Conservation (phyloP, 1,284 basidiomycete species). For the Trametes hirsuta region DNA sequence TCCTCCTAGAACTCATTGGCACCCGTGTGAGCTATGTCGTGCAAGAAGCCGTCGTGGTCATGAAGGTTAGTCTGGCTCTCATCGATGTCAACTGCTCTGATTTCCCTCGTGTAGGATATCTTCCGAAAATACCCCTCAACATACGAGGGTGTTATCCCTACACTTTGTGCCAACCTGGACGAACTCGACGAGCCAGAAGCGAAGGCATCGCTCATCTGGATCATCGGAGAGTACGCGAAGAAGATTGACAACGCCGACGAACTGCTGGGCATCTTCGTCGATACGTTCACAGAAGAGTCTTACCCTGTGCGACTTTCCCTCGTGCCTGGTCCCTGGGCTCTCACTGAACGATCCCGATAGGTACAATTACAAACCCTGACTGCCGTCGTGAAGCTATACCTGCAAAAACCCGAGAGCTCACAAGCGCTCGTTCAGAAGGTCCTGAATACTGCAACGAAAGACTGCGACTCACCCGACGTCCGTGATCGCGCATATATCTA, state of each 20-base stretch:
- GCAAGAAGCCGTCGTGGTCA: constrained; percentile 97
- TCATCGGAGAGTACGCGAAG: constrained; percentile 96
- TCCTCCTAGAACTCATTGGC: constrained; percentile 88
- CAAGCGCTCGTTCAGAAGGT: constrained; percentile 91
- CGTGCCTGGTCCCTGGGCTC: neutral
- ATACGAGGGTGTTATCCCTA: constrained; percentile 97
- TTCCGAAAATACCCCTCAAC: constrained; percentile 98
- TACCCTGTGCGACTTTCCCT: constrained; percentile 64
- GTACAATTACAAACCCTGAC: constrained; percentile 97
- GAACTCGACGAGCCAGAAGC: constrained; percentile 98
- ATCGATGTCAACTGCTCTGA: neutral
- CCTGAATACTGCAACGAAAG: constrained; percentile 92
- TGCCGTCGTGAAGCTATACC: constrained; percentile 95
- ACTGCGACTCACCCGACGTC: constrained; percentile 97
- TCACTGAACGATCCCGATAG: constrained; percentile 39
- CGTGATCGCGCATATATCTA: constrained; percentile 96
- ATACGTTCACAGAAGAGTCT: constrained; percentile 92
- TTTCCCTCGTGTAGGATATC: constrained; percentile 71
- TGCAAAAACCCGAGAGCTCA: constrained; percentile 91
- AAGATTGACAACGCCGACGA: constrained; percentile 98
- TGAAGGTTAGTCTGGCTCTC: constrained; percentile 69
- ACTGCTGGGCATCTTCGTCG: constrained; percentile 87
- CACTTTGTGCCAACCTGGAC: constrained; percentile 92
- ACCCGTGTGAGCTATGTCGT: constrained; percentile 97
- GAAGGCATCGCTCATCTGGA: constrained; percentile 98